Percentiles rank a stretch among this genome's conserved stretches.
phyloP scores from a whole-genome alignment of 2,329 filamentous ascomycete genomes.

The Alternaria arborescens region DNA sequence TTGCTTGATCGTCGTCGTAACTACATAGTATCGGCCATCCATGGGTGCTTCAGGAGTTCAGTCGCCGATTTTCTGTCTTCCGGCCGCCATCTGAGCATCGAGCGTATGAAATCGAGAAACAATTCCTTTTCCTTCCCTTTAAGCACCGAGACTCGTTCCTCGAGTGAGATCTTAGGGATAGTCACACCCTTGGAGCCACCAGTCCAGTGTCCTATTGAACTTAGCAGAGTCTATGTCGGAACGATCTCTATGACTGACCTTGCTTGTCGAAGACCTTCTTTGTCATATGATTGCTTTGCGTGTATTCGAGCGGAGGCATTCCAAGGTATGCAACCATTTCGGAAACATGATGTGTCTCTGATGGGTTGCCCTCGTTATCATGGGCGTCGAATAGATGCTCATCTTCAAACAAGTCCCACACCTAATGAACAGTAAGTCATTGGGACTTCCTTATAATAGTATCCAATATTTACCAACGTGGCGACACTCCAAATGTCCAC shows the following conservation, averaged over 20 bases:
- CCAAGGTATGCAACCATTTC: slow-evolving; percentile 43
- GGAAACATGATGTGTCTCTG: slow-evolving; percentile 41
- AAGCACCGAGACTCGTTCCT: slow-evolving; percentile 27
- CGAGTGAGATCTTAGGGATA: slow-evolving; percentile 29
- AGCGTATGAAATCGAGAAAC: slow-evolving; percentile 48
- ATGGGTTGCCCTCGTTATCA: slow-evolving; percentile 34
- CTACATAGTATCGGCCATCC: slow-evolving; percentile 8
- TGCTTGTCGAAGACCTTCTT: slow-evolving; percentile 35
- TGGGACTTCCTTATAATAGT: slow-evolving; percentile 16
- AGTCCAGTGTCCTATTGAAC: slow-evolving; percentile 28
- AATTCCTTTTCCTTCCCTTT: slow-evolving; percentile 37
- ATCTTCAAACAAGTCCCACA: slow-evolving; percentile 53
- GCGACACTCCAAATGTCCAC: slow-evolving; percentile 54
- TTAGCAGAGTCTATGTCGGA: slow-evolving; percentile 24
- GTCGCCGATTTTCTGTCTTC: slow-evolving; percentile 40
- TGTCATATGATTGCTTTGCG: slow-evolving; percentile 31
- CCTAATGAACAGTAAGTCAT: slow-evolving; percentile 26
- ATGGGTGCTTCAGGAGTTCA: slow-evolving; percentile 35
- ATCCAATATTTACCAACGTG: slow-evolving; percentile 44
- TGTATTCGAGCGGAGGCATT: slow-evolving; percentile 34
- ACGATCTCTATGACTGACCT: slow-evolving; percentile 28
- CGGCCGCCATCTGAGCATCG: slow-evolving; percentile 49
- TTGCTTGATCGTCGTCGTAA: too few relatives aligned
- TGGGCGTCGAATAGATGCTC: slow-evolving; percentile 44
- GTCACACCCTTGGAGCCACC: slow-evolving; percentile 23